Evolutionary conservation across 129 eudicot species (phyloP).

Genomic region (Artemisia argyi): DNA sequence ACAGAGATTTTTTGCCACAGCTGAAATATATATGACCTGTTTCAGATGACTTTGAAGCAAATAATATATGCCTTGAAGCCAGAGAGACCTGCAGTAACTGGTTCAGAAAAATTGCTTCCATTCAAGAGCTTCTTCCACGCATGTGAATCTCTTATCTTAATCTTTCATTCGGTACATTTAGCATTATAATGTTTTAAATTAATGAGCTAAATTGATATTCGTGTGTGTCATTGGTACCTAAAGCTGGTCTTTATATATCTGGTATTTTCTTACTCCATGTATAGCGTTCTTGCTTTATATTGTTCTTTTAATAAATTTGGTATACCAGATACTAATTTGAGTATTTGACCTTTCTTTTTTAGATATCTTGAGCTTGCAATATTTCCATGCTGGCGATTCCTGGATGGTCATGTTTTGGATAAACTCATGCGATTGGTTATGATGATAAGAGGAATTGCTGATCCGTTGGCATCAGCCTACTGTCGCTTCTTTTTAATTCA

Average conservation of each 20-base stretch:
- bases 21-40: conserved; percentile 22
- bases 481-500: conserved; percentile 70
- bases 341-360: conserved; percentile 26
- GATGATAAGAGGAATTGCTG: conserved; percentile 83
- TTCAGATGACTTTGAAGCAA: conserved; percentile 66
- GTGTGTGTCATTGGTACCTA: no score
- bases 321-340: conserved; percentile 19
- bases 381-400: conserved; percentile 76
- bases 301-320: not conserved
- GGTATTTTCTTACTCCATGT: conserved; percentile 1
- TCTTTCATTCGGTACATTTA: conserved; percentile 16
- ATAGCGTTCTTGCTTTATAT: not conserved
- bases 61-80: conserved; percentile 62
- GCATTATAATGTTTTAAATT: not conserved
- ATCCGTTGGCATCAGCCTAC: conserved; percentile 82
- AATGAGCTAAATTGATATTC: no score
- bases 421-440: conserved; percentile 62
- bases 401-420: conserved; percentile 46
- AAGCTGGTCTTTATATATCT: conserved; percentile 1
- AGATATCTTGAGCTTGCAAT: conserved; percentile 90
- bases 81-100: conserved; percentile 87
- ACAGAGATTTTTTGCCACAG: not conserved
- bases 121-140: conserved; percentile 90
- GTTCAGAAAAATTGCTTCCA: conserved; percentile 85
- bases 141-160: conserved; percentile 53